Conservation (phyloP, 2,329 filamentous ascomycete genomes). For the Epichloe scottii region DNA sequence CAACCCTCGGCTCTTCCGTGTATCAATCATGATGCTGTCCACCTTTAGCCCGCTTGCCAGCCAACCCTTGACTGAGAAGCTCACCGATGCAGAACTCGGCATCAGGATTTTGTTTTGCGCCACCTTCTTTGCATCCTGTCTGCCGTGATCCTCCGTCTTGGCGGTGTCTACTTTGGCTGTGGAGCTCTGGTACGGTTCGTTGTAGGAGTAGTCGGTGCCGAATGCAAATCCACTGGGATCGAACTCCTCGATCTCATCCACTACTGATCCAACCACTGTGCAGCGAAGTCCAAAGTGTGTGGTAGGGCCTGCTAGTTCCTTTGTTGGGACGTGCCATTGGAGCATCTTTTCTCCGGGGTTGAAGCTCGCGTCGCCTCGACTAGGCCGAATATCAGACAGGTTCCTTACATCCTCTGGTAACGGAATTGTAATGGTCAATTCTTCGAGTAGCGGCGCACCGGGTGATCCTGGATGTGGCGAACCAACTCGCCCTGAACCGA, state of each 20-base stretch:
- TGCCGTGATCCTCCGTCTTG: conserved; percentile 21
- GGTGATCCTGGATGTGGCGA: conserved; percentile 39
- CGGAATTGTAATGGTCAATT: conserved; percentile 65
- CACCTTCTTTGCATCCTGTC: conserved; percentile 42
- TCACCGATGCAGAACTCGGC: conserved; percentile 65
- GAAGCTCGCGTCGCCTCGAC: conserved; percentile 73
- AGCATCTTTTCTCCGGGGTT: conserved; percentile 58
- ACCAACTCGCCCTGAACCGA: conserved; percentile 27
- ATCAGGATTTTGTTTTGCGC: conserved; percentile 65
- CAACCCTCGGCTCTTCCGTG: conserved; percentile 72
- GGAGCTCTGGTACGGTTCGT: conserved; percentile 43
- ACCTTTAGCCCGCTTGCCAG: conserved; percentile 55
- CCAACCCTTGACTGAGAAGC: conserved; percentile 59
- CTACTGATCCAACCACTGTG: conserved; percentile 57
- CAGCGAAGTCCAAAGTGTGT: conserved; percentile 65
- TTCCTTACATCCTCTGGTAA: conserved; percentile 71
- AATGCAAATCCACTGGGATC: conserved; percentile 42
- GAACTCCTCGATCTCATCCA: conserved; percentile 33
- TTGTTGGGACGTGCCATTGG: conserved; percentile 73
- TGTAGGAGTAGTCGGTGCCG: conserved; percentile 37
- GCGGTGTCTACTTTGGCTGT: conserved; percentile 22
- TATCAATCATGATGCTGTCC: conserved; percentile 55
- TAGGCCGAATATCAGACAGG: conserved; percentile 68
- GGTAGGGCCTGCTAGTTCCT: conserved; percentile 57
- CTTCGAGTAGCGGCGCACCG: conserved; percentile 54